Base-by-base conservation (phyloP, 768 basidiomycete species). In the Collybia nuda region DNA sequence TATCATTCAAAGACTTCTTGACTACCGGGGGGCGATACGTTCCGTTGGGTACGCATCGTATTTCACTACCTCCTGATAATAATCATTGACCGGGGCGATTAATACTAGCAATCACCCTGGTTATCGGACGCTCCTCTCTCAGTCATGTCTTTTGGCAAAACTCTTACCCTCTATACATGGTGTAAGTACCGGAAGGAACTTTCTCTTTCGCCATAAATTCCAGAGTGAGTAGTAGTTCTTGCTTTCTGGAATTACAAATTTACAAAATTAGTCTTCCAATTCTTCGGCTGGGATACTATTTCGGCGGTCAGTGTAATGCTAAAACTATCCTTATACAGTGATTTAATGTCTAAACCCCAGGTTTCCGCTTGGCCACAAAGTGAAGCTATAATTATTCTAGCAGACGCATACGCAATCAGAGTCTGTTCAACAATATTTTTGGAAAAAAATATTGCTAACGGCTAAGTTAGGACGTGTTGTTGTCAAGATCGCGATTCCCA, bases 401-500 rank as follows among this genome's bases (percentile, higher is more conserved):
- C 32, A 32, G 32, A 32, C 12, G 32, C 32, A 32, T 32, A 11
- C 32, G 32, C 32, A 9, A 32, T 32, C 14, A 32, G 12, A 11
- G 32, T 32, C 12, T 32, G 14, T 32, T 14, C 32, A 32, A 14
- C 12, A 32, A 8, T 17, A 21, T 17, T 17, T 14, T 12, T 19
- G 14, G 26, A 15, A n/a, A 35, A 15, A 15, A 22, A 7, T 18
- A 28, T 37, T 40, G 44, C 9, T 32, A 2, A 44, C 22, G 36
- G 32, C 21, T 12, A 19, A 8, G 50, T 22, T 54, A 84, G 82
- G 81, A 83, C 62, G 67, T 84, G 5, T 70, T 74, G 3, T 66
- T 68, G 9, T 70, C 72, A 22, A 69, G 80, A 8, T 65, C 73
- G 8, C 74, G 76, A 7, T 86, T 85, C 55, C 79, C 81, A 0